Evolutionary conservation across 2,329 filamentous ascomycete species (phyloP).

Genomic region (Fusarium ramigenum): DNA sequence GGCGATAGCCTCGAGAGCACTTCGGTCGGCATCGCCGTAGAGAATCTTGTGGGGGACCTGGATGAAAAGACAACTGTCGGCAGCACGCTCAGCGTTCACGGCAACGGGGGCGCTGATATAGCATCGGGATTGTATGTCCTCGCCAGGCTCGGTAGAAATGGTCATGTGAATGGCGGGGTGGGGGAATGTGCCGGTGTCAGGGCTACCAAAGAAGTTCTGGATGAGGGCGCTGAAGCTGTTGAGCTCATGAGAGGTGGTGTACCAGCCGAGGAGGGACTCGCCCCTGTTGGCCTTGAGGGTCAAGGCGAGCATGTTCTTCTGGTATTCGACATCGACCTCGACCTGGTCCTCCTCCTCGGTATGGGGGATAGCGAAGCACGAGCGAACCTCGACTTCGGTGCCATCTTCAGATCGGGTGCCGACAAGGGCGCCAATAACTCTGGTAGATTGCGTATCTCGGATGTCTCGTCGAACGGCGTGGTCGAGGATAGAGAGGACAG

Average conservation of each 20-base stretch:
- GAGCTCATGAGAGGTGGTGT: conserved; percentile 94
- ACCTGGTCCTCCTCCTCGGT: conserved; percentile 99
- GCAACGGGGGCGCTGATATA: conserved; percentile 97
- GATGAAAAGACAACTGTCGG: conserved; percentile 96
- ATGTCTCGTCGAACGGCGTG: conserved; percentile 90
- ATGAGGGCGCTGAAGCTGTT: conserved; percentile 98
- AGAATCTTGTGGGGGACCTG: conserved; percentile 95
- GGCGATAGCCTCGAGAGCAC: conserved; percentile 81
- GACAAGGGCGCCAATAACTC: conserved; percentile 95
- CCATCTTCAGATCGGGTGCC: conserved; percentile 96
- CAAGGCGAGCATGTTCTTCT: conserved; percentile 98
- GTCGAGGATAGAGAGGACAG: conserved; percentile 83
- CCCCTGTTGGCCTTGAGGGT: conserved; percentile 94
- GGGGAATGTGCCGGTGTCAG: conserved; percentile 96
- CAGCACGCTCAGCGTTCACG: conserved; percentile 91
- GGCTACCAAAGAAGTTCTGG: conserved; percentile 98
- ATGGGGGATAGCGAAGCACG: conserved; percentile 97
- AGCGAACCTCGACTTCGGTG: conserved; percentile 93
- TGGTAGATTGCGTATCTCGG: conserved; percentile 81
- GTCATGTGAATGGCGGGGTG: conserved; percentile 98
- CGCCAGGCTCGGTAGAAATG: conserved; percentile 86
- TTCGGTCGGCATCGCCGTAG: conserved; percentile 78
- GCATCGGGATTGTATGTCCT: conserved; percentile 88
- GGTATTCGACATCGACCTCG: conserved; percentile 99
- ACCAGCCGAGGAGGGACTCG: conserved; percentile 96